A percentile compares a stretch with the other conserved stretches of the same genome.
phyloP scores from a whole-genome alignment of 345 rosid species.

The Lepidium sativum region DNA sequence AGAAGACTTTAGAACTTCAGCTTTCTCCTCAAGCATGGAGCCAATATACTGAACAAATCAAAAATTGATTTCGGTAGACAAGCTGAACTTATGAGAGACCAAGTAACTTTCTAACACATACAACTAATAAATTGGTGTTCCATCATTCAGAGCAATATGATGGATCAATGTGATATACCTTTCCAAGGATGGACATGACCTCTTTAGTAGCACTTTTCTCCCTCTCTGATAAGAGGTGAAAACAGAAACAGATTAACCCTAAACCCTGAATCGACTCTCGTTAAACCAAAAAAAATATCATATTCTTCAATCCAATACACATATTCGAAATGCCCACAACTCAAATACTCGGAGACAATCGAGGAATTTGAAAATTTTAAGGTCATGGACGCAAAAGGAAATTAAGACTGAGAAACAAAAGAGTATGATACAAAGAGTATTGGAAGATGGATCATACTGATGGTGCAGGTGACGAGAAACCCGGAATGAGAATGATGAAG shows the following conservation, averaged over 20 bases:
- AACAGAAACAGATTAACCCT: background rate
- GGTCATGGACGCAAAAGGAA: background rate
- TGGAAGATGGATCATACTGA: slow-evolving; percentile 35
- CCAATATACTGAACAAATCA: slow-evolving; percentile 34
- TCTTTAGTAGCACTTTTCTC: slow-evolving; percentile 94
- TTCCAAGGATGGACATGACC: slow-evolving; percentile 66
- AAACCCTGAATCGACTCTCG: background rate
- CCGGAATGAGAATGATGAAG: slow-evolving; percentile 69
- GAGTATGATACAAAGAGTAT: background rate
- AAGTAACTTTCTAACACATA: background rate
- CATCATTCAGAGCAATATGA: background rate
- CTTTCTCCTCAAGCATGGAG: slow-evolving; percentile 16
- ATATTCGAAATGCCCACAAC: background rate
- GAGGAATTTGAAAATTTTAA: background rate
- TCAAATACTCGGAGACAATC: background rate
- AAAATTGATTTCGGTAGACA: background rate
- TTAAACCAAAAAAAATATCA: background rate
- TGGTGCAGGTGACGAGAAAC: slow-evolving; percentile 78
- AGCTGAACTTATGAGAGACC: background rate
- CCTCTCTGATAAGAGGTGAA: slow-evolving; percentile 46
- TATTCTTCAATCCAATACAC: background rate
- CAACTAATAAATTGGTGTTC: background rate
- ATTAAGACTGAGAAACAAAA: background rate
- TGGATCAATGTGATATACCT: too few species aligned
- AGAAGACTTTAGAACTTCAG: slow-evolving; percentile 20